Conservation (phyloP, 2,329 filamentous ascomycete species). For the Seiridium unicorne region DNA sequence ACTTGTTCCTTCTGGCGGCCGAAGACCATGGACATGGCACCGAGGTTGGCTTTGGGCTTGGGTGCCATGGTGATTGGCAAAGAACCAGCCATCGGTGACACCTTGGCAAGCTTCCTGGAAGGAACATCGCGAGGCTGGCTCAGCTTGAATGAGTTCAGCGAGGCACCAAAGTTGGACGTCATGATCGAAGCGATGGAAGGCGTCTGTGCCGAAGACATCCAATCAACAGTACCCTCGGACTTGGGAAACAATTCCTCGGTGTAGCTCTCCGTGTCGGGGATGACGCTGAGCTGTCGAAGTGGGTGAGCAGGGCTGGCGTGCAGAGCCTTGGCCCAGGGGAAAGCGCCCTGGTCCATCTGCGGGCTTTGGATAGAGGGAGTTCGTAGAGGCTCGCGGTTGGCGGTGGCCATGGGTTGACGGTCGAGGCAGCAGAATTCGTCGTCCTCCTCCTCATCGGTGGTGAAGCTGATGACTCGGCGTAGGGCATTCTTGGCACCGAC, state of each 20-base stretch:
- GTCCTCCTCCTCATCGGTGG: conserved; percentile 83
- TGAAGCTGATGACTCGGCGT: conserved; percentile 81
- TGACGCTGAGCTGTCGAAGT: conserved; percentile 79
- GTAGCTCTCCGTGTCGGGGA: conserved; percentile 77
- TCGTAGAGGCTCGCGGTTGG: conserved; percentile 91
- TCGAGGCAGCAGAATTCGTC: conserved; percentile 93
- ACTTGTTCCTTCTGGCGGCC: conserved; percentile 74
- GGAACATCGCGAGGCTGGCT: conserved; percentile 40
- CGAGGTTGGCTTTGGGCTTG: conserved; percentile 65
- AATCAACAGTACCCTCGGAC: conserved; percentile 70
- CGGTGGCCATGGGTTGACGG: conserved; percentile 73
- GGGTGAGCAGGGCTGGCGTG: conserved; percentile 59
- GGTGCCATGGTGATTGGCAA: conserved; percentile 73
- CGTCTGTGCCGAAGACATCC: conserved; percentile 77
- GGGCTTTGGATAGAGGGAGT: conserved; percentile 94
- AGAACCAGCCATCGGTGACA: conserved; percentile 63
- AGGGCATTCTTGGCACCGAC: conserved; percentile 75
- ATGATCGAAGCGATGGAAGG: conserved; percentile 82
- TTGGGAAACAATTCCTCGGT: conserved; percentile 82
- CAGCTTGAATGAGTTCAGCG: conserved; percentile 72
- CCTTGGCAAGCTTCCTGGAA: conserved; percentile 48
- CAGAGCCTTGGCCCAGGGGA: conserved; percentile 92
- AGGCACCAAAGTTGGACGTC: conserved; percentile 78
- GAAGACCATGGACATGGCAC: conserved; percentile 76
- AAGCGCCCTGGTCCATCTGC: conserved; percentile 74